Evolutionary conservation across 129 eudicot genomes (phyloP).

Genomic region (Cynara cardunculus): DNA sequence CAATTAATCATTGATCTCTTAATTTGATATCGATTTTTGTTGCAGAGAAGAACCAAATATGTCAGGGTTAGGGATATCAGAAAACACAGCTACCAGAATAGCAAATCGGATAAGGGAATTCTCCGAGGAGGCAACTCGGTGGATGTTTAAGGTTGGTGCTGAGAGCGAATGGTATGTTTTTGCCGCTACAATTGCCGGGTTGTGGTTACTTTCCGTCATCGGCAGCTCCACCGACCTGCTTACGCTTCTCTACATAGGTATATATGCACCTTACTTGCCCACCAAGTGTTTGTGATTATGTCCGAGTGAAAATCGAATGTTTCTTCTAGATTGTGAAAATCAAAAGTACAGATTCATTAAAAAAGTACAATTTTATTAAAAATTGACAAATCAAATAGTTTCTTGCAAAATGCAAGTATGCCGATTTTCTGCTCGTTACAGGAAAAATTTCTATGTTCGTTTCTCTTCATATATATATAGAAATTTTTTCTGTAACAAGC

Average conservation of each 20-base stretch:
- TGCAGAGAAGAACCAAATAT: conserved; percentile 61
- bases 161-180: conserved; percentile 61
- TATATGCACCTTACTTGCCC: too few species aligned
- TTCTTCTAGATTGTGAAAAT: not conserved
- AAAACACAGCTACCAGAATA: conserved; percentile 31
- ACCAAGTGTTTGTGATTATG: not conserved
- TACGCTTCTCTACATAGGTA: conserved; percentile 61
- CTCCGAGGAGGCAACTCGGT: conserved; percentile 38
- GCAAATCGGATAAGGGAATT: conserved; percentile 18
- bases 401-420: too few species aligned
- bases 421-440: too few species aligned
- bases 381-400: too few species aligned
- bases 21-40: not conserved
- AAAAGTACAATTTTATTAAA: too few species aligned
- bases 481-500: too few species aligned
- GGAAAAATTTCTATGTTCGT: too few species aligned
- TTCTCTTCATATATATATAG: too few species aligned
- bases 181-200: conserved; percentile 34
- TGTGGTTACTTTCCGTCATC: conserved; percentile 48
- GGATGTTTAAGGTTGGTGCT: conserved; percentile 62
- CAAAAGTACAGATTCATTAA: too few species aligned
- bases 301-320: not conserved
- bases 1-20: too few species aligned
- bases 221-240: conserved; percentile 44
- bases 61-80: conserved; percentile 47